Evolutionary conservation across 148 eudicot species (phyloP).

Genomic region (Polygonum maritimum): DNA sequence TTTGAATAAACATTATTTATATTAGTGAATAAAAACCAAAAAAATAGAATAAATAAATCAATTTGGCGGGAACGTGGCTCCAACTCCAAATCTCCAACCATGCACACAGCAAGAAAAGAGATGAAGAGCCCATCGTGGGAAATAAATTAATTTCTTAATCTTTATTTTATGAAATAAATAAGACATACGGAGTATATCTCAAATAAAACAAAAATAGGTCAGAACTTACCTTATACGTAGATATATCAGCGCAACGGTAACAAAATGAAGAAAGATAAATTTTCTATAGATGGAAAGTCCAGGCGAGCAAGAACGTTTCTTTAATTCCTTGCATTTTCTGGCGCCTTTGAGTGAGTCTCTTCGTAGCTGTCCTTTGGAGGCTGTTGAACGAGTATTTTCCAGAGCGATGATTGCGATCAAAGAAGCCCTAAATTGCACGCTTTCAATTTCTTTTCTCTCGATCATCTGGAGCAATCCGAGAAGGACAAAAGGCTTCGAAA

Average conservation of each 20-base stretch:
- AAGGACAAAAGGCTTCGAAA: not conserved
- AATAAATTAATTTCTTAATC: not conserved
- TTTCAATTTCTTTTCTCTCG: not conserved
- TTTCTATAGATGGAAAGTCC: not conserved
- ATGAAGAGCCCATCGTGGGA: not conserved
- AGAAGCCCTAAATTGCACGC: not conserved
- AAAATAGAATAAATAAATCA: not conserved
- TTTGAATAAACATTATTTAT: not conserved
- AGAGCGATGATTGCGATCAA: not conserved
- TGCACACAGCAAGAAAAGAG: not conserved
- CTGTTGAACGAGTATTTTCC: not conserved
- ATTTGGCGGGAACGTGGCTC: conserved; percentile 7
- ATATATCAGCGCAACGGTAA: not conserved
- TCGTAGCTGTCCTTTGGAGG: conserved; percentile 8
- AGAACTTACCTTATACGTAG: not conserved
- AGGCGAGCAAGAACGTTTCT: not conserved
- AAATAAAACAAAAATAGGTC: not conserved
- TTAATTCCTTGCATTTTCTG: not conserved
- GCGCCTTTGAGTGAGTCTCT: not conserved
- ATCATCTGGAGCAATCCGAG: not conserved
- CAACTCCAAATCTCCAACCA: not conserved
- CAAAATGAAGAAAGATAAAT: not conserved
- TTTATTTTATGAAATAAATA: not conserved
- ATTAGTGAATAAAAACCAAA: not conserved
- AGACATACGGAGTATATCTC: not conserved